Percentiles rank a stretch among this genome's conserved stretches.
These are phyloP conservation scores for Rehmannia glutinosa DNA, from an alignment of 257 asterid species.

Conservation along the genomic window DNA sequence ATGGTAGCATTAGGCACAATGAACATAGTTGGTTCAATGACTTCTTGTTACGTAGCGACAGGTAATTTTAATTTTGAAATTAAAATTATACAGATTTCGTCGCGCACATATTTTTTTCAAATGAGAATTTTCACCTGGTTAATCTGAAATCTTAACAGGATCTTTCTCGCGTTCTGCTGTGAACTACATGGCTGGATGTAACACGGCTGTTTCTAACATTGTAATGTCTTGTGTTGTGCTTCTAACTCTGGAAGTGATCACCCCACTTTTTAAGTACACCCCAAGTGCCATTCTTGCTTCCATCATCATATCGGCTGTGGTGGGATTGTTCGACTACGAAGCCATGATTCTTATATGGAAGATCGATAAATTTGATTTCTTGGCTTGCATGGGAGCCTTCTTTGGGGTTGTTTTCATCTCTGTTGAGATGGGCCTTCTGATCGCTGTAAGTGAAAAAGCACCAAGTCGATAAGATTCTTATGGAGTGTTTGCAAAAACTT, in stretches of 20 bases:
- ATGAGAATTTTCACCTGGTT: too few species aligned
- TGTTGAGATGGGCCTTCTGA: slow-evolving; percentile 69
- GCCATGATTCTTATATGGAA: slow-evolving; percentile 61
- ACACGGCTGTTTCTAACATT: slow-evolving; percentile 65
- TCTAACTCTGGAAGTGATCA: slow-evolving; percentile 48
- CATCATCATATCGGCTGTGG: slow-evolving; percentile 67
- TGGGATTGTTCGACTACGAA: slow-evolving; percentile 45
- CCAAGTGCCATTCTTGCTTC: slow-evolving; percentile 72
- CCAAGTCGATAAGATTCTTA: too few species aligned
- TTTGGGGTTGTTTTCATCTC: slow-evolving; percentile 59
- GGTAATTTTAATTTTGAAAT: too few species aligned
- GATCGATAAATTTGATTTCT: slow-evolving; percentile 70
- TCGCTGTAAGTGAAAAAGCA: too few species aligned
- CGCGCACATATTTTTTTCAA: too few species aligned
- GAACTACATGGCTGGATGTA: slow-evolving; percentile 68
- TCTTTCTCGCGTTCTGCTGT: slow-evolving; percentile 46
- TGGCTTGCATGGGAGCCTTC: slow-evolving; percentile 83
- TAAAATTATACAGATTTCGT: too few species aligned
- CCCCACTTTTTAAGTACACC: slow-evolving; percentile 71
- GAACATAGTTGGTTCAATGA: slow-evolving; percentile 69
- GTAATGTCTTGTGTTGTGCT: slow-evolving; percentile 60
- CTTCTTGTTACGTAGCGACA: slow-evolving; percentile 72
- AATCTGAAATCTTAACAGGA: too few species aligned
- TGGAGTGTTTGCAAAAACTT: too few species aligned
- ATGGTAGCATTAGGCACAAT: slow-evolving; percentile 78